Base-by-base conservation (phyloP, 139 green algal genomes). In the Tetraselmis chui region DNA sequence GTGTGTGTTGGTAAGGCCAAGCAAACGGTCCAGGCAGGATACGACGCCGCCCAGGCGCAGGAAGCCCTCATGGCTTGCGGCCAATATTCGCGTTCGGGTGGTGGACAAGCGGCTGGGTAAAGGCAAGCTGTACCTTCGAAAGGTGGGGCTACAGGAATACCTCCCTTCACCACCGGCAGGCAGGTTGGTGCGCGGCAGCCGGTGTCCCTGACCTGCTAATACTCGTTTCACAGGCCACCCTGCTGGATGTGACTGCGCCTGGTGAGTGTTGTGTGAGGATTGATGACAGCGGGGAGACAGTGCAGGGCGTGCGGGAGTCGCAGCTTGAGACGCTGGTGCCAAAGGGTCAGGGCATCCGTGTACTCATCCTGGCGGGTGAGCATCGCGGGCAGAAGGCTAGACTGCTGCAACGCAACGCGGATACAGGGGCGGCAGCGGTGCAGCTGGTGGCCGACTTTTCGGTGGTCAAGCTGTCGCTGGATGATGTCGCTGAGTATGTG, bases 271-370 rank as follows among this genome's bases (percentile, higher is more conserved):
- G 96, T 59, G 85, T 97, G 76, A 31, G 75, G 11, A 30, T 97
- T 32, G 92, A 95, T 23, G 87, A 91, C 18, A 81, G 84, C 1
- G 30, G 86, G 11, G 79, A 83, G 67, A 84, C 85, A 29, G 59
- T 91, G 31, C 83, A 89, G 78, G 84, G 89, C 80, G 28, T 95
- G 32, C 75, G 76, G 0, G 85, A 96, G 81, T 80, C 78, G 0
- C 78, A 86, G 59, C 81, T 97, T 59, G 93, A 97, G 88, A 97
- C 93, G 23, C 91, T 95, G 59, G 86, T 97, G 27, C 93, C 93
- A 26, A 91, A 87, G 27, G 83, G 80, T 0, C 81, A 90, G 31
- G 93, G 93, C 31, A 83, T 85, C 0, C 76, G 79, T 0, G 81
- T 97, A 76, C 79, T 95, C 78, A 85, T 97, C 30, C 83, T 97